Evolutionary conservation across 116 monocot species (phyloP), one percentile per base, ranked within the genome.

Genomic region (Papilionanthe hybrid): DNA sequence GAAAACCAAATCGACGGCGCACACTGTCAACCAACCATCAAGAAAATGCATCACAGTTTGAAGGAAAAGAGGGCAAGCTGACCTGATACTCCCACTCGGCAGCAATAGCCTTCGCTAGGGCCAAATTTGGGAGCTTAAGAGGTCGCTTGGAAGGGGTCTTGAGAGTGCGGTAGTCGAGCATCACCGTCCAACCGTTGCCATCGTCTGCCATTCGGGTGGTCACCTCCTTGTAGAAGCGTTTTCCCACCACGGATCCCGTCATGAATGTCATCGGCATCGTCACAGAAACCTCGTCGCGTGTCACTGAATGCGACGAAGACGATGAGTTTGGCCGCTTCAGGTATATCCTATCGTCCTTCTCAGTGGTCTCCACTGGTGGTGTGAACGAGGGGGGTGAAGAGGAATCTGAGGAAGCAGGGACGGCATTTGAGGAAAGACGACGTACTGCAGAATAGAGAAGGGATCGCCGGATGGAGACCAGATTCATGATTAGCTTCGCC

Each of bases 51-150:
- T 32, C 5, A 29, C 30, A 79, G 43, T 65, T 12, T 75, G 75
- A 75, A 43, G 10, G 1, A 68, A 60, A 50, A 50, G 45, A 19
- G 43, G 28, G 15, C 27, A 71, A 30, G 55, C 72, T 4, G 42
- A 98, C 99, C 99, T 99, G 99, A 78, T 91, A 99, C 29, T 99
- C 93, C 99, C 99, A 99, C 82, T 99, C 95, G 48, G 93, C 93
- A 3, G 99, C 95, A 57, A 95, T 86, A 75, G 93, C 93, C 66
- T 87, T 93, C 73, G 99, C 95, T 49, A 99, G 99, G 15, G 90
- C 86, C 5, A 86, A 89, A n/a, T 87, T 91, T 23, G 83, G 90
- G 63, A 94, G 85, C 90, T 91, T 99, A 30, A 95, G 88, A 17
- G 86, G 81, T 65, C 93, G 81, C 84, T 95, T 99, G 25, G 88